Evolutionary conservation across 768 basidiomycete genomes (phyloP).

Genomic region (Candolleomyces eurysporus): DNA sequence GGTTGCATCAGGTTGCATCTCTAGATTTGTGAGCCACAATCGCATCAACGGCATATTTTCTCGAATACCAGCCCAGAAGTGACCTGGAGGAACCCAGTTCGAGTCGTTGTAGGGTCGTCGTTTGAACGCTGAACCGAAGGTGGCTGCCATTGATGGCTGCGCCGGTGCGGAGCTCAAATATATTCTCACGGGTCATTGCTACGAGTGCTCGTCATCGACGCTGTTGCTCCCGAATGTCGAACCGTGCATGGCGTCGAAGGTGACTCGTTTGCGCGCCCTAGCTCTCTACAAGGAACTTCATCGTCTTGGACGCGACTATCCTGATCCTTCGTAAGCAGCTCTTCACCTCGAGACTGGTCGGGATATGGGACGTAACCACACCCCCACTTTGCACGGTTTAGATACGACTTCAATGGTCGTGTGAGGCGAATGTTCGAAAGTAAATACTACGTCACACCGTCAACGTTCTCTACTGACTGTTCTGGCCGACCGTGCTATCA

Average conservation of each 20-base stretch:
- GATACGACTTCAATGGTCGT: slow-evolving; percentile 77
- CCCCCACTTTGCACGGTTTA: slow-evolving; percentile 10
- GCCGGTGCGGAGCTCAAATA: too few relatives aligned
- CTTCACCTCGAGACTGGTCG: not conserved
- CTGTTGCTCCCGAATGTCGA: too few relatives aligned
- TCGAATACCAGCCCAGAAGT: too few relatives aligned
- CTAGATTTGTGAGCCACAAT: too few relatives aligned
- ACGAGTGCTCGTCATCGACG: too few relatives aligned
- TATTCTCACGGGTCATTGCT: too few relatives aligned
- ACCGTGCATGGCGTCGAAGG: slow-evolving; percentile 43
- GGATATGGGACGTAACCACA: not conserved
- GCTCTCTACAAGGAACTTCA: slow-evolving; percentile 82
- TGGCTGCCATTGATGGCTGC: too few relatives aligned
- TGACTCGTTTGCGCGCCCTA: slow-evolving; percentile 61
- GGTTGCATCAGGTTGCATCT: too few relatives aligned
- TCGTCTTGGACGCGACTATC: slow-evolving; percentile 77
- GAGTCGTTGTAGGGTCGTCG: too few relatives aligned
- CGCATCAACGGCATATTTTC: too few relatives aligned
- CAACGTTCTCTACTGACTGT: not conserved
- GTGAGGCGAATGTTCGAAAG: slow-evolving; percentile 74
- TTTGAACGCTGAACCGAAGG: too few relatives aligned
- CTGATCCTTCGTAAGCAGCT: slow-evolving; percentile 68
- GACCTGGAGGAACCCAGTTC: too few relatives aligned
- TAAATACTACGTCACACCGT: slow-evolving; percentile 28
- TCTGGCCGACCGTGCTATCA: slow-evolving; percentile 23